phyloP scores from a whole-genome alignment of 169 alveolate species.

The Amoebophrya sp. region DNA sequence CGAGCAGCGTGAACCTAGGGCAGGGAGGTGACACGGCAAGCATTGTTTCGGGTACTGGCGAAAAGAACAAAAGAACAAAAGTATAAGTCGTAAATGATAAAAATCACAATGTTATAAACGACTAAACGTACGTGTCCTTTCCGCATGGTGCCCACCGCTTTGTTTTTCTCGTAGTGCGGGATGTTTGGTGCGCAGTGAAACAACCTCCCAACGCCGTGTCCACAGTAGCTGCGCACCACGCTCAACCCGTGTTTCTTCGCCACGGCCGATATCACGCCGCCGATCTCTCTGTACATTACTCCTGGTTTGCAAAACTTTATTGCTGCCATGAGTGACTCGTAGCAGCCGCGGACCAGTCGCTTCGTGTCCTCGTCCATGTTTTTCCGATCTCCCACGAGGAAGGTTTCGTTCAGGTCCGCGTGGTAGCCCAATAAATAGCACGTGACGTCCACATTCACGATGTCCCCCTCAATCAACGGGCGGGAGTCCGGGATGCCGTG shows the following conservation, averaged over 20 bases:
- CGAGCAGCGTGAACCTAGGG: too few species aligned
- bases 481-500: constrained; percentile 97
- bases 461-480: constrained; percentile 73
- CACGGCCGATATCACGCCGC: constrained; percentile 65
- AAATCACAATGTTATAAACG: too few species aligned
- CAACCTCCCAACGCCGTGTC: constrained; percentile 96
- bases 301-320: constrained; percentile 86
- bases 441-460: constrained; percentile 80
- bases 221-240: constrained; percentile 70
- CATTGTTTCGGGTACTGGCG: too few species aligned
- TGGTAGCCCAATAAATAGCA: constrained; percentile 86
- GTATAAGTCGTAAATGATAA: neutral
- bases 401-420: constrained; percentile 92
- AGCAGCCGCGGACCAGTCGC: constrained; percentile 21
- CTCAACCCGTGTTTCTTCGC: constrained; percentile 51
- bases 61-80: neutral
- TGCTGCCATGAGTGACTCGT: constrained; percentile 42
- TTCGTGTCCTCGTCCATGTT: constrained; percentile 55
- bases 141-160: constrained; percentile 80
- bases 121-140: neutral
- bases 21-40: too few species aligned
- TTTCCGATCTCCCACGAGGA: constrained; percentile 82
- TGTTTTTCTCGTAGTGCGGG: constrained; percentile 93
- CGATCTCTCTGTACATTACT: constrained; percentile 87
- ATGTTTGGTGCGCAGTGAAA: constrained; percentile 92